Evolutionary conservation across 257 asterid genomes (phyloP).

Genomic region (Lithospermum erythrorhizon): DNA sequence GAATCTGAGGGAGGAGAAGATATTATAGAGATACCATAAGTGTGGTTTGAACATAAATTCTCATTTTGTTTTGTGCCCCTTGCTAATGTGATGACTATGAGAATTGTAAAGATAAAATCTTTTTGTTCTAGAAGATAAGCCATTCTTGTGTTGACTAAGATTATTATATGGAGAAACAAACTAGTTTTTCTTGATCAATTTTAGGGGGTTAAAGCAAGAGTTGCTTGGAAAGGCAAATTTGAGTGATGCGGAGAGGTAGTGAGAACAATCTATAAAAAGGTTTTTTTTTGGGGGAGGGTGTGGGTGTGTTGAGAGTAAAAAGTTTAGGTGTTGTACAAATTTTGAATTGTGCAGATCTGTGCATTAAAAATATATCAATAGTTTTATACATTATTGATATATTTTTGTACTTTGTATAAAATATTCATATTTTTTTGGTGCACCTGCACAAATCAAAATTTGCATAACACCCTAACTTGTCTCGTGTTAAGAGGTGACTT

Average conservation of each 20-base stretch:
- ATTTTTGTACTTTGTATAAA: too few relatives aligned
- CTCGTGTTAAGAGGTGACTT: too few relatives aligned
- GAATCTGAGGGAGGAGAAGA: constrained; percentile 17
- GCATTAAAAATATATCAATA: too few relatives aligned
- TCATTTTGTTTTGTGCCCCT: constrained; percentile 32
- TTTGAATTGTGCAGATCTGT: too few relatives aligned
- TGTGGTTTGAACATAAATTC: constrained; percentile 24
- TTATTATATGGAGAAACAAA: background rate
- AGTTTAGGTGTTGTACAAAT: too few relatives aligned
- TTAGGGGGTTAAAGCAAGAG: constrained; percentile 1
- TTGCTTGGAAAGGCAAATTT: constrained; percentile 21
- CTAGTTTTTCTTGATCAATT: constrained; percentile 7
- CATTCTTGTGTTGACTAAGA: constrained; percentile 12
- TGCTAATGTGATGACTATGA: constrained; percentile 33
- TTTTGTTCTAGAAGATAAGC: constrained; percentile 23
- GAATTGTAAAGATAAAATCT: constrained; percentile 26
- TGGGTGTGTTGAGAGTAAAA: too few relatives aligned
- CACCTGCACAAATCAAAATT: too few relatives aligned
- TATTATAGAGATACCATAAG: constrained; percentile 19
- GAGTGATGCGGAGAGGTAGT: constrained; percentile 9
- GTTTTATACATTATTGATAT: too few relatives aligned
- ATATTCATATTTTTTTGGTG: too few relatives aligned
- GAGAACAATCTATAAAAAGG: constrained; percentile 34
- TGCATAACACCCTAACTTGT: too few relatives aligned
- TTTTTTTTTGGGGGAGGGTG: too few relatives aligned